Evolutionary conservation across 2,329 filamentous ascomycete genomes (phyloP).

Genomic region (Penicillium sp.): DNA sequence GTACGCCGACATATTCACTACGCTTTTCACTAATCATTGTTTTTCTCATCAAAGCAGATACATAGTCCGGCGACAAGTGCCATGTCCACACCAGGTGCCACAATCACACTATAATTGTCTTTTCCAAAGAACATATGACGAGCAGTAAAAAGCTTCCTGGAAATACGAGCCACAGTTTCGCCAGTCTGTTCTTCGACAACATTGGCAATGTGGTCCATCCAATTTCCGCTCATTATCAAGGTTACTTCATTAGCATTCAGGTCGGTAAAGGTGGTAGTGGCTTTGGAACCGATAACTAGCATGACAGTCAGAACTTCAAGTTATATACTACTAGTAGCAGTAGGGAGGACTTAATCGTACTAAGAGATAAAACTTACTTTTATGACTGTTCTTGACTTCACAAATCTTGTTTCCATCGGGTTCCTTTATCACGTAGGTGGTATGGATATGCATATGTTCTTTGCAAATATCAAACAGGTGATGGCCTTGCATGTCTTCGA

Average conservation of each 20-base stretch:
- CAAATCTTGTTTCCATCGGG: slow-evolving; percentile 54
- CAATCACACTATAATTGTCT: slow-evolving; percentile 67
- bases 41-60: slow-evolving; percentile 70
- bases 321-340: too few species aligned
- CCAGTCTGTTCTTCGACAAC: slow-evolving; percentile 60
- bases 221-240: slow-evolving; percentile 66
- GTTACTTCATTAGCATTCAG: slow-evolving; percentile 49
- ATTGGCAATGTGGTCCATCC: slow-evolving; percentile 60
- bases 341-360: not conserved
- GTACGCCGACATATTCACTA: too few species aligned
- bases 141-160: slow-evolving; percentile 61
- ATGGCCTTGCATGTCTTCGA: slow-evolving; percentile 21
- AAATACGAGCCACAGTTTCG: slow-evolving; percentile 61
- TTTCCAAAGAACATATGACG: slow-evolving; percentile 63
- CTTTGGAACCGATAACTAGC: slow-evolving; percentile 29
- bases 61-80: slow-evolving; percentile 69
- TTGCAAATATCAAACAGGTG: slow-evolving; percentile 28
- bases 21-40: slow-evolving; percentile 51
- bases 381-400: slow-evolving; percentile 60
- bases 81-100: slow-evolving; percentile 69
- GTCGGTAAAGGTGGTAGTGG: slow-evolving; percentile 57
- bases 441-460: slow-evolving; percentile 26
- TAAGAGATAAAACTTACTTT: slow-evolving; percentile 45
- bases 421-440: slow-evolving; percentile 42
- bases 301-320: slow-evolving; percentile 10